A percentile compares a stretch with the other conserved stretches of the same genome.
These are phyloP conservation scores for Saturnispora saitoi DNA, from an alignment of 805 yeast species.

Conservation along the genomic window DNA sequence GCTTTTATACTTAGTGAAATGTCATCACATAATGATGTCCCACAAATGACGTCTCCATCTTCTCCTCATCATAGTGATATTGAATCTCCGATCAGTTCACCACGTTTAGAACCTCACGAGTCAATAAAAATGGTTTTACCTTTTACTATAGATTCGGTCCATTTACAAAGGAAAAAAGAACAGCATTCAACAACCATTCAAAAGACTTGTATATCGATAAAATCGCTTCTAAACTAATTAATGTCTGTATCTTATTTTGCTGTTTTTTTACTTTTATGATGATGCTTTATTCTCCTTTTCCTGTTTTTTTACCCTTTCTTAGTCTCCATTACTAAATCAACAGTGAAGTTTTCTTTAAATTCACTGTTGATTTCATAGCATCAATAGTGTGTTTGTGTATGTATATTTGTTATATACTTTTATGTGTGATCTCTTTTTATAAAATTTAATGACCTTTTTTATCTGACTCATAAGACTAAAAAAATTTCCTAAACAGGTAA, in stretches of 20 bases:
- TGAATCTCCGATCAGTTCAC: slow-evolving; percentile 25
- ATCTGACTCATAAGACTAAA: background rate
- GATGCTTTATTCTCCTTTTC: background rate
- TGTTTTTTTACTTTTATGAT: background rate
- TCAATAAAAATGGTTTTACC: slow-evolving; percentile 7
- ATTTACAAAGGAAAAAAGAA: background rate
- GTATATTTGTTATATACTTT: background rate
- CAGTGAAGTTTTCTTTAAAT: too few relatives aligned
- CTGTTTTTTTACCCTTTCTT: background rate
- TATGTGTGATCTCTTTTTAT: slow-evolving; percentile 3
- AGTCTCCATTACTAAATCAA: background rate
- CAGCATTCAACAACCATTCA: background rate
- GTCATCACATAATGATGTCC: slow-evolving; percentile 5
- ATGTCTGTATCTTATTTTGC: background rate
- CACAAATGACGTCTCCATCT: slow-evolving; percentile 10
- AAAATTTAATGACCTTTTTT: background rate
- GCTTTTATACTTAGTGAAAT: slow-evolving; percentile 7
- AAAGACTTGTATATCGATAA: slow-evolving; percentile 8
- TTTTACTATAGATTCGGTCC: slow-evolving; percentile 5
- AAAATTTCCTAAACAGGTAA: background rate
- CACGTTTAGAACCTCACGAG: slow-evolving; percentile 16
- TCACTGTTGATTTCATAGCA: background rate
- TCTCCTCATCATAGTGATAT: slow-evolving; percentile 14
- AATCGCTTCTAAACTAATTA: slow-evolving; percentile 5
- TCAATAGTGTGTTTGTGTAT: background rate